Base-by-base conservation (phyloP, 2,329 filamentous ascomycete genomes). In the Drechmeria coniospora region DNA sequence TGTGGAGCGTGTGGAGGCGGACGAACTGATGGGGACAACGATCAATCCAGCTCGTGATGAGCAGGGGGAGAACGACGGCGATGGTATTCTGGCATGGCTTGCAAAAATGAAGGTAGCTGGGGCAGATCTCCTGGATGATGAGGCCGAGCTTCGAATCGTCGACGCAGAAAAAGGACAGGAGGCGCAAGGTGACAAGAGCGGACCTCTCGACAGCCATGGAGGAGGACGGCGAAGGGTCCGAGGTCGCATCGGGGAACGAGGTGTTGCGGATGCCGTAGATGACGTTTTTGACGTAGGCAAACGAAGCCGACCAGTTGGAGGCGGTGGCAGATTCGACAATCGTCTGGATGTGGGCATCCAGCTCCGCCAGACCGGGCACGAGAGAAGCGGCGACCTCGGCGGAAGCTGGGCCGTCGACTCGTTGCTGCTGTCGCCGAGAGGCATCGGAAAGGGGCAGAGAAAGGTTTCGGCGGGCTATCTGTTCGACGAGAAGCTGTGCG, bases 41-140 rank as follows among this genome's bases (percentile, higher is more conserved):
- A 39, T 77, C 70, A 20, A 79, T 61, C 74, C 74, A 79, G 36
- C 70, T 58, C 18, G 62, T 65, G 30, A 79, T 72, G 28, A 78
- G 51, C 27, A 76, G 48, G 5, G 74, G 73, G n/a, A 68, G 54
- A 10, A 74, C 60, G 21, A 73, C 57, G 23, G 73, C 71, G 19
- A 79, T 57, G 2, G 69, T 65, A 37, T 71, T 73, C 39, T 79
- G 74, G 40, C 70, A 73, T 1, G 63, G 49, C 38, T 68, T 74
- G 35, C 69, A 64, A 34, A 79, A 68, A 44, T 78, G 73, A 25
- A 78, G 56, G 45, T 77, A 79, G 42, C 64, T 72, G 14, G 70
- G 71, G 44, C 70, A 74, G 21, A 79, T 56, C 48, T 79, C 74
- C 38, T 76, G 70, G 21, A 79, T 64, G 28, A 79, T 44, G 13